phyloP scores from a whole-genome alignment of 108 stramenopile species.

The Schizochytrium sp. region DNA sequence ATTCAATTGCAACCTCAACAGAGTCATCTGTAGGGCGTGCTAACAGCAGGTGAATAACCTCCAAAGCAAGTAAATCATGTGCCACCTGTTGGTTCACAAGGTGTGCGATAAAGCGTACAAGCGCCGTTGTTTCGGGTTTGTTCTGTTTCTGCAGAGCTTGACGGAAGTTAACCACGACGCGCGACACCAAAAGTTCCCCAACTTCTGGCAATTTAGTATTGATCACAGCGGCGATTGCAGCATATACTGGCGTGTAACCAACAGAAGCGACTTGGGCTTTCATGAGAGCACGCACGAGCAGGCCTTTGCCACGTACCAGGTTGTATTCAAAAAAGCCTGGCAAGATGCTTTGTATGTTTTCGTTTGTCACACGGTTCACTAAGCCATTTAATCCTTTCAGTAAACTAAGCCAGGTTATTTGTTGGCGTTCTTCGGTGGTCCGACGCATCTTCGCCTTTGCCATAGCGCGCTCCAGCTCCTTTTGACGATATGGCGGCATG shows the following conservation, averaged over 20 bases:
- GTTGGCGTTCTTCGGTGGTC: conserved; percentile 78
- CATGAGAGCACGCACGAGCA: conserved; percentile 86
- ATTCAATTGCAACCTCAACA: conserved; percentile 93
- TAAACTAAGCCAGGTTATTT: conserved; percentile 88
- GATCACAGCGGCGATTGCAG: conserved; percentile 91
- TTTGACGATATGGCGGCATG: conserved; percentile 71
- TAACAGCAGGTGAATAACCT: conserved; percentile 92
- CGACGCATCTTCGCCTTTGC: neutral
- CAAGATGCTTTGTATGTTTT: conserved; percentile 91
- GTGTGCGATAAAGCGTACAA: conserved; percentile 91
- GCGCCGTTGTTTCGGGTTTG: conserved; percentile 84
- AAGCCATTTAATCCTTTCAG: conserved; percentile 94
- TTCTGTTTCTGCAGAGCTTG: conserved; percentile 88
- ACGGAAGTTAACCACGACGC: conserved; percentile 89
- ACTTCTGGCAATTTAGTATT: conserved; percentile 97
- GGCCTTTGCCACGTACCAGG: conserved; percentile 91
- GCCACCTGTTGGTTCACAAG: conserved; percentile 96
- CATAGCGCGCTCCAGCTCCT: conserved; percentile 62
- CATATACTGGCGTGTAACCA: conserved; percentile 82
- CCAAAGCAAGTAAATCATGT: conserved; percentile 94
- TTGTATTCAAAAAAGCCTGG: conserved; percentile 92
- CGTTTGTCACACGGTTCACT: conserved; percentile 91
- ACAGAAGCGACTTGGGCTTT: conserved; percentile 90
- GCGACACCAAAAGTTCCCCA: conserved; percentile 89
- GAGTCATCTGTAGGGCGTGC: conserved; percentile 95